These are phyloP conservation scores for Phialocephala sp. DNA, from an alignment of 2,329 filamentous ascomycete species.

Conservation along the genomic window DNA sequence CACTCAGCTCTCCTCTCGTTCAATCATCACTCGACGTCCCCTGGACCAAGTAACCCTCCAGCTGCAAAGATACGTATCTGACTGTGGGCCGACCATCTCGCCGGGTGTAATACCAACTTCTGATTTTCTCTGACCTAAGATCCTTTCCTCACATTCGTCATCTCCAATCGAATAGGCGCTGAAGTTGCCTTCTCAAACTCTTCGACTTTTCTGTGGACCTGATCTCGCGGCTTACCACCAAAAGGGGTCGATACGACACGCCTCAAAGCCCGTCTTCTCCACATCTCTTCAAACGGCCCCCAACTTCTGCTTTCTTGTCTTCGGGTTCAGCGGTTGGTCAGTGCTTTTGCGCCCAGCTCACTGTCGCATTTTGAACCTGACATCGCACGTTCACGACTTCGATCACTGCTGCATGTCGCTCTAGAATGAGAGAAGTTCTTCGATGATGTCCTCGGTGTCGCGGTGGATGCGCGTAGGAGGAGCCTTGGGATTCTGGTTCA, in stretches of 20 bases:
- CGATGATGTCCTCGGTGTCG: conserved; percentile 34
- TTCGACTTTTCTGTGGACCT: background rate
- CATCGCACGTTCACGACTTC: background rate
- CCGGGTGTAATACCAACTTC: background rate
- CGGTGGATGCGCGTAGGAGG: conserved; percentile 25
- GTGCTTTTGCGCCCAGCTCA: background rate
- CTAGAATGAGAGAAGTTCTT: conserved; percentile 17
- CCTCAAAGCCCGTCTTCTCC: background rate
- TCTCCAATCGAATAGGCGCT: conserved; percentile 6
- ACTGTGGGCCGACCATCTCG: conserved; percentile 7
- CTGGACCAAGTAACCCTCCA: background rate
- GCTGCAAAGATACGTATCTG: conserved; percentile 2
- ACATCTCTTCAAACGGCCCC: conserved; percentile 1
- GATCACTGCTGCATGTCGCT: background rate
- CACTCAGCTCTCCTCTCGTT: conserved; percentile 4
- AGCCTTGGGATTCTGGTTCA: conserved; percentile 22
- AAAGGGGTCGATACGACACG: background rate
- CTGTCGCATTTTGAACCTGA: background rate
- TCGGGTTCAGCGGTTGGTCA: background rate
- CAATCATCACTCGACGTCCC: background rate
- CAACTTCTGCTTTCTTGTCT: background rate
- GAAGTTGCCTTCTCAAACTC: conserved; percentile 1
- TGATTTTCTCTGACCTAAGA: background rate
- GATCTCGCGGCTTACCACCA: background rate
- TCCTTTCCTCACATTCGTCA: conserved; percentile 8